Evolutionary conservation across 1,284 basidiomycete genomes (phyloP).

Genomic region (Schizophyllum commune): DNA sequence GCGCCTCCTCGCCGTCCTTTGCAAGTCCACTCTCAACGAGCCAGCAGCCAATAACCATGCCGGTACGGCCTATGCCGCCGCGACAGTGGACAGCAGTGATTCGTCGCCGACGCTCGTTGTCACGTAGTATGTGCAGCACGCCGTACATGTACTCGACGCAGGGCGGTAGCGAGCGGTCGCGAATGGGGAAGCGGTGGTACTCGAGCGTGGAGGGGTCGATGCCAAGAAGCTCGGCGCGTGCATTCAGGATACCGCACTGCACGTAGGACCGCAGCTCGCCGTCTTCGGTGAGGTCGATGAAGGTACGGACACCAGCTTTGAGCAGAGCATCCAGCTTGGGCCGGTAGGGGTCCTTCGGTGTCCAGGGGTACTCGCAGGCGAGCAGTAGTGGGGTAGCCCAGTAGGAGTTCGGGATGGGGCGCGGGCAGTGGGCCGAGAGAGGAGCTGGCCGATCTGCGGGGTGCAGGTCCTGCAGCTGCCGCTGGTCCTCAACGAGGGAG

Average conservation of each 20-base stretch:
- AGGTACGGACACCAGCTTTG: slow-evolving; percentile 62
- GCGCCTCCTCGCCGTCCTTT: slow-evolving; percentile 52
- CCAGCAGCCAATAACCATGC: slow-evolving; percentile 72
- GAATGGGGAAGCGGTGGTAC: slow-evolving; percentile 71
- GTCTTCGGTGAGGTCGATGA: slow-evolving; percentile 70
- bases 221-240: slow-evolving; percentile 43
- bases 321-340: slow-evolving; percentile 66
- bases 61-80: slow-evolving; percentile 70
- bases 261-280: slow-evolving; percentile 63
- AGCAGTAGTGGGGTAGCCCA: slow-evolving; percentile 67
- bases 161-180: slow-evolving; percentile 56
- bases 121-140: slow-evolving; percentile 48
- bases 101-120: slow-evolving; percentile 47
- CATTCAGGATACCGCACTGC: slow-evolving; percentile 35
- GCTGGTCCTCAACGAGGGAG: background rate
- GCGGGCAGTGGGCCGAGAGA: slow-evolving; percentile 18
- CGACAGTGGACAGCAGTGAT: slow-evolving; percentile 66
- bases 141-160: slow-evolving; percentile 45
- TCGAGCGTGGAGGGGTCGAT: slow-evolving; percentile 47
- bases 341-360: slow-evolving; percentile 42
- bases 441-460: background rate
- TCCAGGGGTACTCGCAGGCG: slow-evolving; percentile 75
- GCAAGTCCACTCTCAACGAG: slow-evolving; percentile 59
- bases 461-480: background rate
- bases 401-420: slow-evolving; percentile 73